Base-by-base conservation (phyloP, 192 early-diverging fungal genomes). In the Diversispora eburnea region DNA sequence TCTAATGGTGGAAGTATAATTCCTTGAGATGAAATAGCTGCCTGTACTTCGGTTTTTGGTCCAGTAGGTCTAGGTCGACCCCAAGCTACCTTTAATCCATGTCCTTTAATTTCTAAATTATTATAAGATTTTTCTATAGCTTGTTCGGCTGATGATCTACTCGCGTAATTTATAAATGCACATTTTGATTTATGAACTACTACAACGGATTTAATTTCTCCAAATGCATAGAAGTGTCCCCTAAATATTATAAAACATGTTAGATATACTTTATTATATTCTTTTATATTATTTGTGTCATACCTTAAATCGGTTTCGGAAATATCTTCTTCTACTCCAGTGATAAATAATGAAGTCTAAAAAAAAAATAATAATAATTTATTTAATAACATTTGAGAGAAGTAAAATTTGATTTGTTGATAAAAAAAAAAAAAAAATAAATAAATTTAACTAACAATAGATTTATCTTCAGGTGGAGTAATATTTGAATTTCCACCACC, bases 141-240 rank as follows among this genome's bases (percentile, higher is more conserved):
- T n/a, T 87, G 80, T 79, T 98, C 95, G 19, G 96, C 96, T n/a
- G 84, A 87, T 9, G 83, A 81, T 43, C 96, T 84, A 4, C 86
- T 87, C 17, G 86, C 86, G 79, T 86, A 98, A 77, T 97, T 98
- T 55, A 98, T 81, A 82, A 98, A 98, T 3, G 95, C 95, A 67
- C 92, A 94, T 68, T 88, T 85, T 55, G 88, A 88, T 77, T 92
- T 94, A 60, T 86, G 80, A 19, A 91, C 86, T 3, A 97, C 84
- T 3, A 92, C 88, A 47, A 98, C 81, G 2, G 93, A 94, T 79
- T 94, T 93, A 75, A 97, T 86, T 72, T 96, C 95, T 41, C 96
- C 96, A 78, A 90, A 96, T 0, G 85, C 85, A 51, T 87, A 86
- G 77, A 98, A 98, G 73, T 86, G 78, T 46, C 86, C 81, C 67